Base-by-base conservation (phyloP, 371 early-diverging fungal genomes). In the Syncephalastrum sp. region DNA sequence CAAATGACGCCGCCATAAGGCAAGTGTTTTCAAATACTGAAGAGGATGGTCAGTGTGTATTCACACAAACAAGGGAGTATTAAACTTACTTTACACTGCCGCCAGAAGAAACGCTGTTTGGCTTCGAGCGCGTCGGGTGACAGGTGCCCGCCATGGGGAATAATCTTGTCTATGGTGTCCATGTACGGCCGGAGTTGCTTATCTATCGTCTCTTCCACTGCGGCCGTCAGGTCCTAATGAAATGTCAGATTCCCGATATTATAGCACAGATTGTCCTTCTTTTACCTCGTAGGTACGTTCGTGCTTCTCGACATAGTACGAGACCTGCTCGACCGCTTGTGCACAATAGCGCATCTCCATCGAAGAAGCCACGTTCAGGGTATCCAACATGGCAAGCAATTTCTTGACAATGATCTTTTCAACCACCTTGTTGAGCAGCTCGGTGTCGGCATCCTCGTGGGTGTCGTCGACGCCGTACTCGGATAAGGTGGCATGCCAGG, bases 381-480 rank as follows among this genome's bases (percentile, higher is more conserved):
- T 67, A 43, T 68, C 69, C 59, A 76, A 47, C 57, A 74, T 42
- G 38, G 47, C 57, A 19, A 64, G 72, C 27, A 74, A 42, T 16
- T 67, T 69, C 33, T 68, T 75, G 6, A 74, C 57, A 24, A 79
- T 50, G 10, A 64, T 54, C 46, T 79, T 79, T 56, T 74, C 82
- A 4, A 86, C 83, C 0, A 82, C 72, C 61, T 84, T 84, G 50
- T 74, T 74, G 58, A 88, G 59, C 54, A 88, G 56, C 29, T 74
- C 74, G 19, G 67, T 65, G 53, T 86, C 86, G 25, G 82, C 73
- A 49, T 85, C 80, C 43, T 77, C 74, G 7, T 68, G 67, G 6
- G 68, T 73, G 1, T 72, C 72, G 3, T 70, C 65, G 12, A 68
- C 54, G 27, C 82, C 82, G 57, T 74, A 83, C 19, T 75, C 67